Evolutionary conservation across 2,329 filamentous ascomycete genomes (phyloP).

Genomic region (Penicillium sp.): DNA sequence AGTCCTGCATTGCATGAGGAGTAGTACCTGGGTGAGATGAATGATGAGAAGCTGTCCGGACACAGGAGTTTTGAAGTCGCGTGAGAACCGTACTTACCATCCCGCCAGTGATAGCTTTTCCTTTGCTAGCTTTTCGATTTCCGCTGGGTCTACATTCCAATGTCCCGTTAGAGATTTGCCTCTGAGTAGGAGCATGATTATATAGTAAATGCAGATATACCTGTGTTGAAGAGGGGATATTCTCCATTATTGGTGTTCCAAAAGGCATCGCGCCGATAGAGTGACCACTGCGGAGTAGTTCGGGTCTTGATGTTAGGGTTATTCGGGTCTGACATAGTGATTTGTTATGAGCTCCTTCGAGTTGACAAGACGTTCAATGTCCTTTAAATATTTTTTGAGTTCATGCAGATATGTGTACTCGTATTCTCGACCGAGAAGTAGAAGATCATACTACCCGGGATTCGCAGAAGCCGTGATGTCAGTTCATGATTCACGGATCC

Average conservation of each 20-base stretch:
- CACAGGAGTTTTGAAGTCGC: background rate
- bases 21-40: background rate
- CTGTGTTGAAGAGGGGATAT: constrained; percentile 10
- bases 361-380: too few species aligned
- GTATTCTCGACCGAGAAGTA: constrained; percentile 2
- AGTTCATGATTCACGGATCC: background rate
- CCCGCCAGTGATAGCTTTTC: background rate
- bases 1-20: constrained; percentile 39
- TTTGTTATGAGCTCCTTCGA: background rate
- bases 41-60: too few species aligned
- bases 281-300: constrained; percentile 10
- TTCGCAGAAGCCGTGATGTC: background rate
- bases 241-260: constrained; percentile 11
- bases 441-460: constrained; percentile 1
- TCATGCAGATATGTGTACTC: background rate
- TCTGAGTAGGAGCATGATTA: too few species aligned
- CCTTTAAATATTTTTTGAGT: background rate
- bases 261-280: constrained; percentile 9
- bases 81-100: background rate
- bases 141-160: background rate
- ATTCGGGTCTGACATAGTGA: constrained; percentile 7
- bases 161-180: background rate
- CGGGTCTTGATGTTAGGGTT: constrained; percentile 10
- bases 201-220: background rate
- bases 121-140: constrained; percentile 2